phyloP scores from a whole-genome alignment of 768 basidiomycete genomes.

The Phlebiopsis flavidoalba region DNA sequence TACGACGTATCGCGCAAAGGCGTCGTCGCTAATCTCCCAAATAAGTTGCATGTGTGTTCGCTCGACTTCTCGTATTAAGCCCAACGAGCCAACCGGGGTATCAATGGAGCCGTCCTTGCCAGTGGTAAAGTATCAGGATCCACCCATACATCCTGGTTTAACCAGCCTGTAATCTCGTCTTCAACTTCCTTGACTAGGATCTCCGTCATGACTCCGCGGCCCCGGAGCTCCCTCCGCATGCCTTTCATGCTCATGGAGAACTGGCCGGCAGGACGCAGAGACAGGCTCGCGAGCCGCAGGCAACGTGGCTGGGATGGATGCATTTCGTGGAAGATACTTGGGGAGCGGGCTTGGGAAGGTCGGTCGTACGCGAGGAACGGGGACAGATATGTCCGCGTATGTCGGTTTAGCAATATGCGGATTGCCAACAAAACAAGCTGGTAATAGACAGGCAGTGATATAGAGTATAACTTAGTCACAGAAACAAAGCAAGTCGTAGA shows the following conservation, averaged over 20 bases:
- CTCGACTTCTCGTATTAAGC: constrained; percentile 57
- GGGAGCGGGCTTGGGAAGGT: constrained; percentile 81
- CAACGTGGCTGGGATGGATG: constrained; percentile 41
- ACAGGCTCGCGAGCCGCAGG: constrained; percentile 39
- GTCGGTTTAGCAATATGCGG: constrained; percentile 65
- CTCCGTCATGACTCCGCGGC: constrained; percentile 54
- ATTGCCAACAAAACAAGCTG: constrained; percentile 71
- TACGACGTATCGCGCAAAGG: constrained; percentile 75
- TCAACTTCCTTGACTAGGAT: constrained; percentile 67
- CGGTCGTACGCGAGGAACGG: constrained; percentile 36
- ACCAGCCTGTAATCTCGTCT: constrained; percentile 56
- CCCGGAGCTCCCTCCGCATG: constrained; percentile 62
- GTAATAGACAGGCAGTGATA: neutral
- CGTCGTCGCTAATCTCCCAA: constrained; percentile 67
- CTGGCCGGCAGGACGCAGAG: constrained; percentile 65
- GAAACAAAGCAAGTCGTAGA: too few relatives aligned
- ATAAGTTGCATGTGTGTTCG: constrained; percentile 63
- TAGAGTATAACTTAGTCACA: neutral
- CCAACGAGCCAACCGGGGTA: constrained; percentile 44
- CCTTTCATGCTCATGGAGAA: constrained; percentile 77
- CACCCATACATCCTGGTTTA: constrained; percentile 49
- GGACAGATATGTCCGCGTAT: constrained; percentile 46
- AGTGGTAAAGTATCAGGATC: constrained; percentile 41
- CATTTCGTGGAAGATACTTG: constrained; percentile 57
- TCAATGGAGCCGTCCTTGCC: constrained; percentile 26